Evolutionary conservation across 805 yeast species (phyloP).

Genomic region (Limtongia smithiae): DNA sequence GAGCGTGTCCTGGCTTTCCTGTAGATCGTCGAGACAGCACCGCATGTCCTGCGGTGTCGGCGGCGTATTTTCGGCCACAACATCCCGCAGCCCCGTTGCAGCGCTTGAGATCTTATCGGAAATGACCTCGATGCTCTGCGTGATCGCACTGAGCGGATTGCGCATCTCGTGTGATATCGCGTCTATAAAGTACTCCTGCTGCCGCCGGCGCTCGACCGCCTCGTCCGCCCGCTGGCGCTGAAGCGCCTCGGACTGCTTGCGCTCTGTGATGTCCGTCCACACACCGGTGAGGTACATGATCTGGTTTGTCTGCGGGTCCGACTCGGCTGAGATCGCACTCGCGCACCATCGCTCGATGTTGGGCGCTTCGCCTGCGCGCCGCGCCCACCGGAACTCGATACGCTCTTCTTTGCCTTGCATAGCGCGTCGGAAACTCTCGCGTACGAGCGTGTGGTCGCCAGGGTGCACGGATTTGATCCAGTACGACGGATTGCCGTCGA

Average conservation of each 20-base stretch:
- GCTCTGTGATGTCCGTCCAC: constrained; percentile 28
- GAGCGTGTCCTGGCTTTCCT: constrained; percentile 72
- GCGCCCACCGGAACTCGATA: constrained; percentile 27
- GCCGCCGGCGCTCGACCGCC: constrained; percentile 27
- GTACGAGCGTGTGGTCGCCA: constrained; percentile 23
- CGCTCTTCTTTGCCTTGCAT: constrained; percentile 24
- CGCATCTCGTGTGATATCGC: constrained; percentile 91
- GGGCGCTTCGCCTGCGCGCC: constrained; percentile 13
- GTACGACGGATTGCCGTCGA: constrained; percentile 23
- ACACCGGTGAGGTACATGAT: constrained; percentile 21
- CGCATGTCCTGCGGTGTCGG: no score
- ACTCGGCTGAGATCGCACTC: constrained; percentile 25
- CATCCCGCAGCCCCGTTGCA: constrained; percentile 41
- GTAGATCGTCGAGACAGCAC: constrained; percentile 67
- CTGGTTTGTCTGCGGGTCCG: constrained; percentile 22
- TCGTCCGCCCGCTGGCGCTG: constrained; percentile 29
- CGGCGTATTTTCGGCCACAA: no score
- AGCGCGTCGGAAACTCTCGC: constrained; percentile 26
- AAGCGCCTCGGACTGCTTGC: constrained; percentile 27
- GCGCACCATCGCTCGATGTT: constrained; percentile 27
- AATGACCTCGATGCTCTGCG: constrained; percentile 92
- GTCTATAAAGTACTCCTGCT: constrained; percentile 57
- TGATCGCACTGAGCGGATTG: constrained; percentile 91
- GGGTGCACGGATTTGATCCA: constrained; percentile 30
- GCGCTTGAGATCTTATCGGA: constrained; percentile 73